Evolutionary conservation across 1,139 yeast genomes (phyloP), one percentile per base, ranked within the genome.

Genomic region (Scheffersomyces insectosa): DNA sequence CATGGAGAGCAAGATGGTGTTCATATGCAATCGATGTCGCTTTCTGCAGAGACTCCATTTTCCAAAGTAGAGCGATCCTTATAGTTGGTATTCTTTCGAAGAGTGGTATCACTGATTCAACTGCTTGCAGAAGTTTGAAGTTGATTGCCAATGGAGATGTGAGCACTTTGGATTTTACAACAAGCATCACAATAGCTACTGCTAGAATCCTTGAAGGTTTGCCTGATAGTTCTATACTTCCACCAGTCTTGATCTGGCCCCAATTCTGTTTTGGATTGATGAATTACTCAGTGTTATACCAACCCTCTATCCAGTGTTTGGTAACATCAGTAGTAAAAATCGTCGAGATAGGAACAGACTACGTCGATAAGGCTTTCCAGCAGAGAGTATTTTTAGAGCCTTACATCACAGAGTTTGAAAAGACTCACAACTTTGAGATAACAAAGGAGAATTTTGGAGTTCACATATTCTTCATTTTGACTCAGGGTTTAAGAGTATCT

Each of bases 1-100:
- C 75, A 33, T 86, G 93, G 88, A 71, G 82, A 51, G 69, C 84
- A 7, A 75, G 87, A 44, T 88, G 93, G 89, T 75, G 82, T 49
- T 74, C 86, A 28, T 78, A 82, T 54, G 80, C 85, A 1, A 70
- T 85, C 53, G 83, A 81, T 50, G 78, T 86, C 15, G 87, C 90
- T 1, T 83, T 85, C 53, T 72, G 77, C 37, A 64, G 69, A 11
- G 74, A 75, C 28, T 81, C 91, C 0, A 76, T 83, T 23, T 72
- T 88, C 44, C 91, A 88, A 57, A 80, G 82, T 7, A 72, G 96
- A 43, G 89, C 95, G 0, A 69, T 87, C 44, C 70, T 88, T 50
- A 77, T 88, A 5, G 74, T 87, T 28, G 96, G 96, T 32, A 81
- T 85, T 37, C 62, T 88, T 36, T 77, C 89, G 0, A 81, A 79